A percentile compares a stretch with the other conserved stretches of the same genome.
Conservation (phyloP, 116 monocot genomes). For the Papilionanthe hybrid region DNA sequence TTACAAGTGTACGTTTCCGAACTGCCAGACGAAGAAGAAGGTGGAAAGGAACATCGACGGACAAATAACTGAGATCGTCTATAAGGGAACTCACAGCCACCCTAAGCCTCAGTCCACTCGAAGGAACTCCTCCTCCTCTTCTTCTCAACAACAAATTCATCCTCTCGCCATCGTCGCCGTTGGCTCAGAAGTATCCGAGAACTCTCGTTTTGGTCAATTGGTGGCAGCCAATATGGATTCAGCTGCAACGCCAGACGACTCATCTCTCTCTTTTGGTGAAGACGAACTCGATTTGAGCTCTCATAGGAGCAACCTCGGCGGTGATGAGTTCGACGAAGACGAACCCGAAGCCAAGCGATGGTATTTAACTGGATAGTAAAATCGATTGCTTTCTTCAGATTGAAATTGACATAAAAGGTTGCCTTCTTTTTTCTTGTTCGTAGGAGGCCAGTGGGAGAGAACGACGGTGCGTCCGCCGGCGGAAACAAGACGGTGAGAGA, state of each 20-base stretch:
- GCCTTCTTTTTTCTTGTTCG: neutral
- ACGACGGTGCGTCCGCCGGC: slow-evolving; percentile 29
- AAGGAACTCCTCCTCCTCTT: slow-evolving; percentile 29
- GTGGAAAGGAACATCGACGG: slow-evolving; percentile 64
- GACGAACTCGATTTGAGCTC: slow-evolving; percentile 35
- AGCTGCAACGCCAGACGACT: slow-evolving; percentile 48
- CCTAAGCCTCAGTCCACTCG: slow-evolving; percentile 54
- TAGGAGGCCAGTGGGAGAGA: slow-evolving; percentile 52
- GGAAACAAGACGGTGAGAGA: slow-evolving; percentile 52
- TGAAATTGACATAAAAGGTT: neutral
- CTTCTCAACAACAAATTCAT: slow-evolving; percentile 2
- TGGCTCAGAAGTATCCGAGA: slow-evolving; percentile 26
- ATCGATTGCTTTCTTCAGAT: neutral
- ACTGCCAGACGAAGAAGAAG: slow-evolving; percentile 83
- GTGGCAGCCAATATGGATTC: slow-evolving; percentile 15
- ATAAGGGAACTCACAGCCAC: slow-evolving; percentile 74
- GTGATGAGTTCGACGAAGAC: slow-evolving; percentile 35
- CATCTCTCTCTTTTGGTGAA: slow-evolving; percentile 48
- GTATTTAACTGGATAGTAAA: slow-evolving; percentile 16
- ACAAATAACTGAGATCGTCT: slow-evolving; percentile 70
- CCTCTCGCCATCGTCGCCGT: slow-evolving; percentile 1
- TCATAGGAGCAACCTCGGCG: slow-evolving; percentile 18
- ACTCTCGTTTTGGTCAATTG: slow-evolving; percentile 14
- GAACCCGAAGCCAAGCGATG: slow-evolving; percentile 51
- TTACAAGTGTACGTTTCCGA: slow-evolving; percentile 85